phyloP scores from a whole-genome alignment of 1,284 basidiomycete genomes.

The Leccinum pachyderme region DNA sequence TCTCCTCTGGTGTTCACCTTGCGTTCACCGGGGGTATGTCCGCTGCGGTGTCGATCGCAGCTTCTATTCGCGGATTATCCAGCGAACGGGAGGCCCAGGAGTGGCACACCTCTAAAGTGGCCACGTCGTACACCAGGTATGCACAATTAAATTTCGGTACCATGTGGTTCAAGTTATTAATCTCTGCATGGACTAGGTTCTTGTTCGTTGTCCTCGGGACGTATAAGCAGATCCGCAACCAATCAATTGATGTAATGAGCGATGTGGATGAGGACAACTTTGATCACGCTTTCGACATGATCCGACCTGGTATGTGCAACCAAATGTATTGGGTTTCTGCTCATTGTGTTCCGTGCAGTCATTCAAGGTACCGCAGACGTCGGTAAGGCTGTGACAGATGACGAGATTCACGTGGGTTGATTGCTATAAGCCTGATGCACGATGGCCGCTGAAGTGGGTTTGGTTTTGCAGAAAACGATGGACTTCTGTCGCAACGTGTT shows the following conservation, averaged over 20 bases:
- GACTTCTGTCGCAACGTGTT: constrained; percentile 34
- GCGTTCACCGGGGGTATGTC: not conserved
- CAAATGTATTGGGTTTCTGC: not conserved
- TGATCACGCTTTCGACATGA: constrained; percentile 46
- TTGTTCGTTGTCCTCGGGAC: constrained; percentile 44
- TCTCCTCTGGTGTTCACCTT: not conserved
- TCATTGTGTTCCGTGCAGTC: constrained; percentile 15
- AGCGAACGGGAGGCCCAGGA: not conserved
- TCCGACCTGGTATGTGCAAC: constrained; percentile 41
- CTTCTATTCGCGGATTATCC: not conserved
- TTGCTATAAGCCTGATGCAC: not conserved
- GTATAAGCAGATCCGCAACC: constrained; percentile 35
- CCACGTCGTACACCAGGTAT: not conserved
- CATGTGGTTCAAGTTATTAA: not conserved
- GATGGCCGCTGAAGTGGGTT: not conserved
- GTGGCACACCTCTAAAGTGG: not conserved
- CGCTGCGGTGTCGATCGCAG: not conserved
- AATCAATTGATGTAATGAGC: constrained; percentile 40
- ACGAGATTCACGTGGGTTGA: constrained; percentile 24
- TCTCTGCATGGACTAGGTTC: constrained; percentile 35
- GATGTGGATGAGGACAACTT: constrained; percentile 51
- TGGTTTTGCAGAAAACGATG: constrained; percentile 25
- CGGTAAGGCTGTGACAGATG: constrained; percentile 27
- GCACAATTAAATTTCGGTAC: not conserved
- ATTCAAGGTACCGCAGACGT: constrained; percentile 36